Evolutionary conservation across 805 yeast genomes (phyloP), one percentile per base, ranked within the genome.

Genomic region (Ogataea glucozyma): DNA sequence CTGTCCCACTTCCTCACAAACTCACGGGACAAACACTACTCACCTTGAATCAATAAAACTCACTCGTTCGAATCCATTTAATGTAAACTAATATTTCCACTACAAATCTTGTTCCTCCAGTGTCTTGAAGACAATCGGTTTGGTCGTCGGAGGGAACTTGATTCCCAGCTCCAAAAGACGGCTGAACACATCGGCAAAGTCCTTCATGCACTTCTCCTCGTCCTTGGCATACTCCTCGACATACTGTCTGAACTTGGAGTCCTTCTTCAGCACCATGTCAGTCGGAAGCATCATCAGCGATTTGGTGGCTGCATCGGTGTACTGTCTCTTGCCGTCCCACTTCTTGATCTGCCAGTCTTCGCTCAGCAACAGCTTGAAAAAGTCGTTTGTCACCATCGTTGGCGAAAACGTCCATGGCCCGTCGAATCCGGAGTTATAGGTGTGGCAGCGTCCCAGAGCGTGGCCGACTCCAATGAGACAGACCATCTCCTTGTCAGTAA

Each of bases 321-420:
- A 84, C 71, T 78, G 88, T 48, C 70, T 71, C 58, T 77, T 78
- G 41, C 84, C 85, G 54, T 68, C 67, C 81, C 88, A 73, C 61
- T 80, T 68, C 60, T 78, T 49, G 58, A 67, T 33, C 45, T 72
- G 72, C 90, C 90, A 84, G 40, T 72, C 73, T 53, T 76, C 86
- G 48, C 61, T 56, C 43, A 74, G 51, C 20, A 77, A 64, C 43
- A 75, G 71, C 63, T 69, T 77, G 67, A 66, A 88, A 62, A 85
- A 88, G 31, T 86, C 87, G 67, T 88, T 88, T 40, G 82, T 72
- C 61, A 88, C 84, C 50, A 71, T 64, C 22, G 84, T 85, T 42
- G 93, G 88, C 29, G 85, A 78, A 42, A 83, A 84, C 27, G 91
- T 90, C 96, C 96, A 88, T 48, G 91, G 89, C 11, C 96, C 95